Percentiles rank a stretch among this genome's conserved stretches.
These are phyloP conservation scores for Candolleomyces aberdarensis DNA, from an alignment of 768 basidiomycete genomes.

Conservation along the genomic window DNA sequence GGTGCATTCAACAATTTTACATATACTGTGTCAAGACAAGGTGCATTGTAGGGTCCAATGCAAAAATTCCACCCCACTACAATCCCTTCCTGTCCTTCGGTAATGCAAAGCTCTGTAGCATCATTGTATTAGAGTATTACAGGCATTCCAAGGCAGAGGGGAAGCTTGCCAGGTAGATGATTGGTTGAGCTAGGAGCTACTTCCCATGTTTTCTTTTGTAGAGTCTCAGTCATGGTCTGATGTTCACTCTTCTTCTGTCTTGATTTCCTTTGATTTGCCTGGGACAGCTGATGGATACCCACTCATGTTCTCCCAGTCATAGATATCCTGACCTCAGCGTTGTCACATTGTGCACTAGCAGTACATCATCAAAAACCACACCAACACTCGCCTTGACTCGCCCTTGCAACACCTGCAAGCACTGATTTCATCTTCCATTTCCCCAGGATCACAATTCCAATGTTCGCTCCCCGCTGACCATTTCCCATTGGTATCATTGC, in stretches of 20 bases:
- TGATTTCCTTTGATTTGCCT: background rate
- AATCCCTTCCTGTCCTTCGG: conserved; percentile 29
- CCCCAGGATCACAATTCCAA: too few relatives aligned
- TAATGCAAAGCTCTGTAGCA: conserved; percentile 31
- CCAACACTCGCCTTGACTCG: too few relatives aligned
- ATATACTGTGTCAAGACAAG: conserved; percentile 25
- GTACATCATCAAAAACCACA: too few relatives aligned
- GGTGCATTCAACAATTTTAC: conserved; percentile 25
- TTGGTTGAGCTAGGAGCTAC: conserved; percentile 17
- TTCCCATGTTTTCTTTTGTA: background rate
- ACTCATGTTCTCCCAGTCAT: too few relatives aligned
- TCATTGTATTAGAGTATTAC: conserved; percentile 29
- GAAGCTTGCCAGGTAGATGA: conserved; percentile 20
- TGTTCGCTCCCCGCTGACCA: too few relatives aligned
- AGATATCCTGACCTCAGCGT: too few relatives aligned
- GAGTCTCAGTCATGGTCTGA: background rate
- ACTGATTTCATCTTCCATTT: too few relatives aligned
- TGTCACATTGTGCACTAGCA: too few relatives aligned
- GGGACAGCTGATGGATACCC: background rate
- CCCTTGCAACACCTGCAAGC: too few relatives aligned
- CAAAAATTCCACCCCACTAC: conserved; percentile 23
- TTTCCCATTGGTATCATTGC: too few relatives aligned
- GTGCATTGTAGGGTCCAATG: conserved; percentile 8
- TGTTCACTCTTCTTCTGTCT: background rate
- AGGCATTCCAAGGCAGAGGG: conserved; percentile 30